A percentile compares a stretch with the other conserved stretches of the same genome.
Evolutionary conservation across 768 basidiomycete genomes (phyloP).

Genomic region (Cyclocybe cylindracea): DNA sequence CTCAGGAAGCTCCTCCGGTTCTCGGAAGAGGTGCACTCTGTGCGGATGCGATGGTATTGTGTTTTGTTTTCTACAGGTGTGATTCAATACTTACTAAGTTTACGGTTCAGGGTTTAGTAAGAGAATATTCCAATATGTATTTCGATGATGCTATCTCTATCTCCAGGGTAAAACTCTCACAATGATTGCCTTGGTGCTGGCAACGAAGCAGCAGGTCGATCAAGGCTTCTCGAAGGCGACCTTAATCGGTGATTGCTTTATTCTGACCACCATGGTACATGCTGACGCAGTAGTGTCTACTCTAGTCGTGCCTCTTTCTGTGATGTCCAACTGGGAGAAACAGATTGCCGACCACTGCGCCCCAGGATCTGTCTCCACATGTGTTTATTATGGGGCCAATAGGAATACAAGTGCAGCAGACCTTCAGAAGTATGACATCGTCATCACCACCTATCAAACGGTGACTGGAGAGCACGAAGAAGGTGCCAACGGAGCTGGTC

Average conservation of each 20-base stretch:
- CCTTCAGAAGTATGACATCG: constrained; percentile 69
- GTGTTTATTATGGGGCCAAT: constrained; percentile 73
- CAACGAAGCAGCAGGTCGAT: constrained; percentile 69
- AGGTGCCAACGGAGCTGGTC: constrained; percentile 24
- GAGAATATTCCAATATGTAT: constrained; percentile 5
- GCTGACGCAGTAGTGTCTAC: neutral
- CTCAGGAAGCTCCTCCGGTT: constrained; percentile 59
- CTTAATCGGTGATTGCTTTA: constrained; percentile 62
- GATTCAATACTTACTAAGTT: neutral
- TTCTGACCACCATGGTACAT: neutral
- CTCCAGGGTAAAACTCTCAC: constrained; percentile 86
- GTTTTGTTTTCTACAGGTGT: neutral
- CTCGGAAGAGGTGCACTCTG: constrained; percentile 86
- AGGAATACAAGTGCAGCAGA: constrained; percentile 59
- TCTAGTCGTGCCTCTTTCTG: constrained; percentile 78
- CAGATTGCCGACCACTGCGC: constrained; percentile 76
- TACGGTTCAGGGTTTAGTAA: constrained; percentile 42
- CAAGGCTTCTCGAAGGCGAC: constrained; percentile 64
- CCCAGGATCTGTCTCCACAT: constrained; percentile 49
- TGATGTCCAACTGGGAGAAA: constrained; percentile 88
- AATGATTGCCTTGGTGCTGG: constrained; percentile 78
- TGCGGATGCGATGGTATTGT: constrained; percentile 82
- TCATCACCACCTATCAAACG: constrained; percentile 84
- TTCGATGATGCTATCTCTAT: neutral
- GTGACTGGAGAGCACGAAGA: constrained; percentile 58